Evolutionary conservation across 495 filamentous ascomycete species (phyloP).

Genomic region (Ramalina intermedia): DNA sequence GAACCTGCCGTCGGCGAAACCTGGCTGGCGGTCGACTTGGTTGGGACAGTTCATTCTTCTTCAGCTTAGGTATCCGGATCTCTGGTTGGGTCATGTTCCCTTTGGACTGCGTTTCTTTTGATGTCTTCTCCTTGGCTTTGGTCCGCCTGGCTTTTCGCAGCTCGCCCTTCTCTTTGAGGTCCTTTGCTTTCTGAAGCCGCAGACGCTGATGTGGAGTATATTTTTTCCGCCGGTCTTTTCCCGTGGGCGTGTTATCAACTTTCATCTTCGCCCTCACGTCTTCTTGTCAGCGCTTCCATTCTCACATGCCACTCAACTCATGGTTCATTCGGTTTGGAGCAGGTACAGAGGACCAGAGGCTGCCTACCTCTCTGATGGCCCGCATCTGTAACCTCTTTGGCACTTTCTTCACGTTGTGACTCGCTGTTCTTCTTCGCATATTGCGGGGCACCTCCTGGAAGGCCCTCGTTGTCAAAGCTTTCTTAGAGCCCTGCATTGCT

Average conservation of each 20-base stretch:
- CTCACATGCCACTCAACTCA: not conserved
- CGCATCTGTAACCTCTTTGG: slow-evolving; percentile 59
- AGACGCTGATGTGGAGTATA: slow-evolving; percentile 56
- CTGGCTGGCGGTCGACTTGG: slow-evolving; percentile 52
- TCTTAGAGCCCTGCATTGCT: slow-evolving; percentile 60
- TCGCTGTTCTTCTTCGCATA: slow-evolving; percentile 74
- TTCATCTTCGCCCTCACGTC: slow-evolving; percentile 38
- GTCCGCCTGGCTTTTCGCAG: slow-evolving; percentile 35
- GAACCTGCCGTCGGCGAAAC: slow-evolving; percentile 70
- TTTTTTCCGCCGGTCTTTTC: slow-evolving; percentile 55
- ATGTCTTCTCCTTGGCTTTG: slow-evolving; percentile 18
- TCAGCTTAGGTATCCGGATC: slow-evolving; percentile 49
- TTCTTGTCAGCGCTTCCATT: slow-evolving; percentile 1
- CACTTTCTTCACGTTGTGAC: slow-evolving; percentile 89
- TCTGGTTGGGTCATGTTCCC: slow-evolving; percentile 18
- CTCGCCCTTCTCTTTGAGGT: slow-evolving; percentile 46
- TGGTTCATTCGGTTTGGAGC: too few species aligned
- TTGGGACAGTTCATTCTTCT: slow-evolving; percentile 51
- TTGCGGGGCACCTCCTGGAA: slow-evolving; percentile 82
- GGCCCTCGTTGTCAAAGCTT: slow-evolving; percentile 51
- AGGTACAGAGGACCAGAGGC: too few species aligned
- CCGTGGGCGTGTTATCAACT: slow-evolving; percentile 83
- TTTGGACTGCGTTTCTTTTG: slow-evolving; percentile 19
- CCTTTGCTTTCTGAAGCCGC: slow-evolving; percentile 69
- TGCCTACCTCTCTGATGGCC: slow-evolving; percentile 53